Conservation (phyloP, 2,329 filamentous ascomycete genomes). For the Coniella vitis region DNA sequence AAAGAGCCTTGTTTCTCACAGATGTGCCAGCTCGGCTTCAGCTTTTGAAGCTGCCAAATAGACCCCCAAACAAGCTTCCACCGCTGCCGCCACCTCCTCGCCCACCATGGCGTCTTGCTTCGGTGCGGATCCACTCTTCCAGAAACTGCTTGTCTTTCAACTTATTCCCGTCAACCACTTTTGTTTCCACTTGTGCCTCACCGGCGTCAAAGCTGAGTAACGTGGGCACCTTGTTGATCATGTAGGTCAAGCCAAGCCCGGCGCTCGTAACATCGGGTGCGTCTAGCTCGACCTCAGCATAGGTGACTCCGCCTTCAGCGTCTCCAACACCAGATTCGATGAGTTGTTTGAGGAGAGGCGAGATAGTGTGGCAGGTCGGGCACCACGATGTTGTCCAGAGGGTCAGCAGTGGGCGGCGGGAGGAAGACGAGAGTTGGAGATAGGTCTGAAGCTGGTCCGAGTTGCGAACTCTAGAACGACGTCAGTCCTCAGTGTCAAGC, state of each 20-base stretch:
- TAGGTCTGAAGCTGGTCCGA: slow-evolving; percentile 48
- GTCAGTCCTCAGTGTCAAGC: background rate
- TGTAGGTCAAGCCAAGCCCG: slow-evolving; percentile 45
- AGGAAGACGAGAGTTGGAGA: slow-evolving; percentile 47
- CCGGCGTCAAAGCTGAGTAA: slow-evolving; percentile 51
- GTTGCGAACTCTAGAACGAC: slow-evolving; percentile 41
- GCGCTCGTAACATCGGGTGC: slow-evolving; percentile 47
- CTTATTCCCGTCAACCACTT: slow-evolving; percentile 40
- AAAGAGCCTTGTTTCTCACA: background rate
- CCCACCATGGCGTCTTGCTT: slow-evolving; percentile 16
- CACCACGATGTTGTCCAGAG: slow-evolving; percentile 56
- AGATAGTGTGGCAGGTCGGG: slow-evolving; percentile 43
- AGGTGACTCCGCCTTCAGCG: slow-evolving; percentile 48
- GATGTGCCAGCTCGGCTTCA: background rate
- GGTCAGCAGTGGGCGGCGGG: slow-evolving; percentile 49
- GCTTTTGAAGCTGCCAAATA: slow-evolving; percentile 25
- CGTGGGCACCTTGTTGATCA: slow-evolving; percentile 52
- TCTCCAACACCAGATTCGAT: slow-evolving; percentile 47
- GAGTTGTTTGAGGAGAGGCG: slow-evolving; percentile 41
- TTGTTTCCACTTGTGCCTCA: slow-evolving; percentile 43
- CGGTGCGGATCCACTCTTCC: slow-evolving; percentile 16
- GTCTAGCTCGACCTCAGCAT: slow-evolving; percentile 49
- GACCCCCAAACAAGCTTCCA: slow-evolving; percentile 20
- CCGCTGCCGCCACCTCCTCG: slow-evolving; percentile 7
- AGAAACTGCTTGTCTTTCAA: slow-evolving; percentile 24